Percentiles rank a stretch among this genome's conserved stretches.
phyloP scores from a whole-genome alignment of 164 flowering plant species.

The Umbilicus rupestris region DNA sequence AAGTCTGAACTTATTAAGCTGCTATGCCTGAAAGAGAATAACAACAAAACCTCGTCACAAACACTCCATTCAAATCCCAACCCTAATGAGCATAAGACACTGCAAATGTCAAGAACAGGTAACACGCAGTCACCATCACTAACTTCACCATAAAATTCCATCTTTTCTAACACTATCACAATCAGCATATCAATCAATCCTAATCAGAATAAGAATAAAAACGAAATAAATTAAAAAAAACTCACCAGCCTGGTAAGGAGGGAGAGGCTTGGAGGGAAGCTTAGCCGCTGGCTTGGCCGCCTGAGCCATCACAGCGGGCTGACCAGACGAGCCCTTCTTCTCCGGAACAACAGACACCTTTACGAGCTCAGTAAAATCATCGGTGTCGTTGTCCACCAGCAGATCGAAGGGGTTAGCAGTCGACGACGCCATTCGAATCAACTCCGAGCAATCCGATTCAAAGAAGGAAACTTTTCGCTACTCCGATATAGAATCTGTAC shows the following conservation, averaged over 20 bases:
- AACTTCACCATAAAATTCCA: neutral
- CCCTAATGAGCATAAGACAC: too few species aligned
- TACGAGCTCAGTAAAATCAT: constrained; percentile 36
- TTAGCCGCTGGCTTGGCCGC: constrained; percentile 28
- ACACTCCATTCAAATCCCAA: too few species aligned
- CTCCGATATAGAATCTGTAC: neutral
- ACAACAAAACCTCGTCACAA: too few species aligned
- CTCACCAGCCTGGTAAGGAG: constrained; percentile 80
- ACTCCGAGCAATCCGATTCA: neutral
- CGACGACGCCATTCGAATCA: constrained; percentile 12
- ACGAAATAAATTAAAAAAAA: neutral
- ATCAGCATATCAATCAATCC: neutral
- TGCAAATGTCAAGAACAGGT: too few species aligned
- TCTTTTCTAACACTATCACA: neutral
- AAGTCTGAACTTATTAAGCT: too few species aligned
- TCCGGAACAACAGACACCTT: constrained; percentile 19
- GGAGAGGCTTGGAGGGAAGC: constrained; percentile 64
- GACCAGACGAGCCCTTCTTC: neutral
- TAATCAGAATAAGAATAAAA: neutral
- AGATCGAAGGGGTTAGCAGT: constrained; percentile 12
- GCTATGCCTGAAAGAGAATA: too few species aligned
- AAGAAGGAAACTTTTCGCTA: neutral
- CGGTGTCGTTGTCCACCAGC: constrained; percentile 24
- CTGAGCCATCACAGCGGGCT: constrained; percentile 13
- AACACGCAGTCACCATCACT: too few species aligned